A percentile compares a stretch with the other conserved stretches of the same genome.
Conservation (phyloP, 83 land plant species). For the Thuja plicata region DNA sequence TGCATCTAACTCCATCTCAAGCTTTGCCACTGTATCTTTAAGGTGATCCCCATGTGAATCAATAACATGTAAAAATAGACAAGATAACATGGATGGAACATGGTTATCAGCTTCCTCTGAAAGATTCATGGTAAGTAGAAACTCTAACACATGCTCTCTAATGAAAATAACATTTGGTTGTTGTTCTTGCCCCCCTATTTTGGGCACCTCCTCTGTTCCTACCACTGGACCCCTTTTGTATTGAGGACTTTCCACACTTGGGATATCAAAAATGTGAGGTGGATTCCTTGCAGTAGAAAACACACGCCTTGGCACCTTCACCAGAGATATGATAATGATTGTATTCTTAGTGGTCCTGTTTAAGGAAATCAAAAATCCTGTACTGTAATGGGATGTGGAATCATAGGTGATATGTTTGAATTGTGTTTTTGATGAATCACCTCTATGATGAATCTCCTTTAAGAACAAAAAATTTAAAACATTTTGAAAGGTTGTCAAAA, state of each 20-base stretch:
- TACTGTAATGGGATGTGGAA: slow-evolving; percentile 82
- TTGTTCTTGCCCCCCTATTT: background rate
- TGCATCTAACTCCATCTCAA: slow-evolving; percentile 82
- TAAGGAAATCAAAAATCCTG: too few relatives aligned
- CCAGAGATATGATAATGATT: slow-evolving; percentile 83
- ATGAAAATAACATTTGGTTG: slow-evolving; percentile 49
- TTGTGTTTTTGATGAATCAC: too few relatives aligned
- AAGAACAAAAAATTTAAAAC: too few relatives aligned
- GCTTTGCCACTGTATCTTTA: slow-evolving; percentile 77
- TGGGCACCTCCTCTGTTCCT: slow-evolving; percentile 4
- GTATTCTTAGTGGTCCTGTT: slow-evolving; percentile 63
- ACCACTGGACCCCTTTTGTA: background rate
- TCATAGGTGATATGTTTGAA: too few relatives aligned
- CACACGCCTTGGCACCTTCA: slow-evolving; percentile 71
- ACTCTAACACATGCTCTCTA: slow-evolving; percentile 82
- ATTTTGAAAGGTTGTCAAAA: too few relatives aligned
- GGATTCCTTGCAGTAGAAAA: slow-evolving; percentile 43
- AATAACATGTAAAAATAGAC: slow-evolving; percentile 73
- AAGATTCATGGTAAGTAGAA: slow-evolving; percentile 78
- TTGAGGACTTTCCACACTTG: slow-evolving; percentile 49
- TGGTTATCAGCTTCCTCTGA: slow-evolving; percentile 83
- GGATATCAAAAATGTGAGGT: slow-evolving; percentile 74
- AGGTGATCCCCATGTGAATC: slow-evolving; percentile 89
- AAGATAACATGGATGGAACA: slow-evolving; percentile 67
- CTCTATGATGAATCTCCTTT: too few relatives aligned